phyloP scores from a whole-genome alignment of 805 yeast species.

The Metschnikowia shivogae region DNA sequence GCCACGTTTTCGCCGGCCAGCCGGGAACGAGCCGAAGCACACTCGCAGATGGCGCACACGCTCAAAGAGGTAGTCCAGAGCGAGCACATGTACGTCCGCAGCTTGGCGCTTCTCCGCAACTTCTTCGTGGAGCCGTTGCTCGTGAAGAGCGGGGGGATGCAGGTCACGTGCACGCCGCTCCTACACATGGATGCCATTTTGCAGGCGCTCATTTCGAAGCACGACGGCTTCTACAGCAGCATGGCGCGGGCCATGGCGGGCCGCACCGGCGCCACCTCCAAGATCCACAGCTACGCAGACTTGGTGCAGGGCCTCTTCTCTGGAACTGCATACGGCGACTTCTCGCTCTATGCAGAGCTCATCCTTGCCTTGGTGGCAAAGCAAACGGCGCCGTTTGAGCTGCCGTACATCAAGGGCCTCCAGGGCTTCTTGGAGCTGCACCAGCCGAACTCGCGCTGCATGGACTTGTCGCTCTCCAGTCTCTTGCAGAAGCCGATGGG shows the following conservation, averaged over 20 bases:
- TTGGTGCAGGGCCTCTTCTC: conserved; percentile 83
- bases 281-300: conserved; percentile 32
- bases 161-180: conserved; percentile 13
- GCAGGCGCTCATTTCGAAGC: conserved; percentile 6
- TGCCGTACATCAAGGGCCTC: conserved; percentile 9
- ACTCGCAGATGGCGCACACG: conserved; percentile 7
- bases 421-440: conserved; percentile 11
- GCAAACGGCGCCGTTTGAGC: conserved; percentile 11
- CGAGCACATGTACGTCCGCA: conserved; percentile 10
- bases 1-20: conserved; percentile 10
- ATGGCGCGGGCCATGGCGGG: conserved; percentile 1
- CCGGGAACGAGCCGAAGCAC: conserved; percentile 2
- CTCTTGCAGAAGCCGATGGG: conserved; percentile 15
- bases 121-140: conserved; percentile 13
- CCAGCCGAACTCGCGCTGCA: conserved; percentile 12
- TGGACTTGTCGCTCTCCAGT: conserved; percentile 15
- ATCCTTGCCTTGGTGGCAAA: conserved; percentile 6
- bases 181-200: conserved; percentile 5
- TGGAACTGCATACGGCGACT: conserved; percentile 41
- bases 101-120: conserved; percentile 11
- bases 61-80: conserved; percentile 10
- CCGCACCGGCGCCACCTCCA: not conserved
- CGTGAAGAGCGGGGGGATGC: conserved; percentile 5
- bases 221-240: conserved; percentile 5
- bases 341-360: conserved; percentile 10